Evolutionary conservation across 2,329 filamentous ascomycete species (phyloP).

Genomic region (Epichloe sylvatica): DNA sequence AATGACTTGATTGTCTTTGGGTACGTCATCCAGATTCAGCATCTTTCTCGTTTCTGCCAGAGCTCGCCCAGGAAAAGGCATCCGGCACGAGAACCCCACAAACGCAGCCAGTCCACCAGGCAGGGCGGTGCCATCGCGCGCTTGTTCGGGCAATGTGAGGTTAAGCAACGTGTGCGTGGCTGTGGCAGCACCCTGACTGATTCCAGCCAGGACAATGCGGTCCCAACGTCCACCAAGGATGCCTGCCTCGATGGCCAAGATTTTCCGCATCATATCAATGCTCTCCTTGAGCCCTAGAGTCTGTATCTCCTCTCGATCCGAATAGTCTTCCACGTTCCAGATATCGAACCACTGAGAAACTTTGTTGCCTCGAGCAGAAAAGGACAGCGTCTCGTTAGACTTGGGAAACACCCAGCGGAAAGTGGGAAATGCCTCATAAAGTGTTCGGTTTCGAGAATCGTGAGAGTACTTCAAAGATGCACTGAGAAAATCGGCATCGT

Average conservation of each 20-base stretch:
- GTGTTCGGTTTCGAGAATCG: conserved; percentile 19
- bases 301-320: conserved; percentile 29
- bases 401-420: conserved; percentile 37
- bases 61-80: conserved; percentile 21
- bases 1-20: conserved; percentile 19
- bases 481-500: conserved; percentile 21
- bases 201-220: conserved; percentile 28
- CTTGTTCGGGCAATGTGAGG: conserved; percentile 12
- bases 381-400: conserved; percentile 20
- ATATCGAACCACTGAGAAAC: conserved; percentile 38
- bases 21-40: conserved; percentile 15
- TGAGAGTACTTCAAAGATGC: conserved; percentile 16
- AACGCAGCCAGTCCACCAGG: conserved; percentile 17
- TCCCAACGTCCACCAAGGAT: conserved; percentile 23
- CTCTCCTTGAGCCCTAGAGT: conserved; percentile 25
- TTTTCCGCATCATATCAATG: conserved; percentile 17
- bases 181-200: conserved; percentile 33
- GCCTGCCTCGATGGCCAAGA: conserved; percentile 23
- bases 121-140: not conserved
- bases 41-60: conserved; percentile 19
- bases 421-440: conserved; percentile 27
- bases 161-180: conserved; percentile 24
- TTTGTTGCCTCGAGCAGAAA: conserved; percentile 10
- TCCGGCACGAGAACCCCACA: conserved; percentile 24
- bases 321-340: conserved; percentile 26